These are phyloP conservation scores for Panus rudis DNA, from an alignment of 768 basidiomycete species.

Conservation along the genomic window DNA sequence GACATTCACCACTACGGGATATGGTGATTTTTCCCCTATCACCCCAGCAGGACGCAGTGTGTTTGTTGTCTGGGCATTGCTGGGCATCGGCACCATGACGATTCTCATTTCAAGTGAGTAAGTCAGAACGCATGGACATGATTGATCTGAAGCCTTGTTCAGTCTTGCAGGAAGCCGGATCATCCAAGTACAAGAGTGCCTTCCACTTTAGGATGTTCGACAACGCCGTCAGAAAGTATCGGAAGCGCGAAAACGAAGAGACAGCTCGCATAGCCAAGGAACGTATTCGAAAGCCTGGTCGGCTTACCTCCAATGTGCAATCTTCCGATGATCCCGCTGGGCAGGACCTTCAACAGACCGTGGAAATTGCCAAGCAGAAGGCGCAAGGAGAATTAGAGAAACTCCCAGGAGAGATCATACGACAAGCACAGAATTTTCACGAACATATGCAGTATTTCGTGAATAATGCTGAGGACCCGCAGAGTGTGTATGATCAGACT, in stretches of 20 bases:
- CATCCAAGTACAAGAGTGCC: constrained; percentile 53
- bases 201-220: constrained; percentile 41
- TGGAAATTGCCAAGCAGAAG: constrained; percentile 3
- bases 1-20: constrained; percentile 70
- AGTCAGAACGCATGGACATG: background rate
- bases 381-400: constrained; percentile 28
- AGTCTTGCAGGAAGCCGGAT: constrained; percentile 66
- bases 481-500: constrained; percentile 4
- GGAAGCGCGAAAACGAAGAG: constrained; percentile 19
- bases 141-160: background rate
- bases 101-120: constrained; percentile 61
- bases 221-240: constrained; percentile 40
- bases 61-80: constrained; percentile 72
- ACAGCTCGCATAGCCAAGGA: constrained; percentile 3
- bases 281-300: constrained; percentile 3
- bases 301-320: background rate
- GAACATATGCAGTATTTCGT: constrained; percentile 33
- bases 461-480: constrained; percentile 4
- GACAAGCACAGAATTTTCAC: constrained; percentile 31
- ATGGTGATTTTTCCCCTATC: constrained; percentile 56
- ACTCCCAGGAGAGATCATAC: constrained; percentile 33
- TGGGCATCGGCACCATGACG: constrained; percentile 73
- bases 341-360: constrained; percentile 2
- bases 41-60: constrained; percentile 68
- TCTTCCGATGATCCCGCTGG: constrained; percentile 3